Conservation (phyloP, 805 yeast genomes). For the Kuraishia hungarica region DNA sequence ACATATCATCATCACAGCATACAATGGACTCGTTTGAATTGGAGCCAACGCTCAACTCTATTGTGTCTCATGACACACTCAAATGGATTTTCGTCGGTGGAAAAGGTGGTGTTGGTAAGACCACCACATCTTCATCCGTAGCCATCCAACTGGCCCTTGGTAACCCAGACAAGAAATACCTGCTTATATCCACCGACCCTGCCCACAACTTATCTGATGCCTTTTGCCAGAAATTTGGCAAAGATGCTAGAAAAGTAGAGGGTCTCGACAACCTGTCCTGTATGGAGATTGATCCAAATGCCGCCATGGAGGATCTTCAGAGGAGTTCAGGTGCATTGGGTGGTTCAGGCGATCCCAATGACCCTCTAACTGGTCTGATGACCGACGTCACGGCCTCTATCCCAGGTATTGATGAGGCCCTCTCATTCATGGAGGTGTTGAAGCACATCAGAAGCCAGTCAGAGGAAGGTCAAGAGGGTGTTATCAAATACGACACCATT, state of each 20-base stretch:
- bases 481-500: slow-evolving; percentile 68
- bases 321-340: slow-evolving; percentile 45
- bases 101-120: slow-evolving; percentile 99
- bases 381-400: slow-evolving; percentile 89
- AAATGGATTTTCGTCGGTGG: slow-evolving; percentile 99
- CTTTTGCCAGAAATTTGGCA: slow-evolving; percentile 95
- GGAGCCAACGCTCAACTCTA: slow-evolving; percentile 65
- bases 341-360: slow-evolving; percentile 41
- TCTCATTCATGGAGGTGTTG: slow-evolving; percentile 95
- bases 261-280: slow-evolving; percentile 85
- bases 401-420: slow-evolving; percentile 98
- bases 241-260: slow-evolving; percentile 90
- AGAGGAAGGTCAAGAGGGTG: slow-evolving; percentile 17
- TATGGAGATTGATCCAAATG: slow-evolving; percentile 98
- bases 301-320: slow-evolving; percentile 81
- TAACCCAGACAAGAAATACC: slow-evolving; percentile 72
- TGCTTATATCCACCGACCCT: slow-evolving; percentile 94
- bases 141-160: slow-evolving; percentile 87
- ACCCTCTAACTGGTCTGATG: slow-evolving; percentile 68
- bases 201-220: slow-evolving; percentile 98
- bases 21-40: slow-evolving; percentile 41
- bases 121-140: slow-evolving; percentile 92
- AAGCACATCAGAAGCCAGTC: slow-evolving; percentile 84
- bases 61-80: slow-evolving; percentile 56
- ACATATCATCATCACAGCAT: too few species aligned